phyloP scores from a whole-genome alignment of 306 rosid species.

The Corylus heterophylla region DNA sequence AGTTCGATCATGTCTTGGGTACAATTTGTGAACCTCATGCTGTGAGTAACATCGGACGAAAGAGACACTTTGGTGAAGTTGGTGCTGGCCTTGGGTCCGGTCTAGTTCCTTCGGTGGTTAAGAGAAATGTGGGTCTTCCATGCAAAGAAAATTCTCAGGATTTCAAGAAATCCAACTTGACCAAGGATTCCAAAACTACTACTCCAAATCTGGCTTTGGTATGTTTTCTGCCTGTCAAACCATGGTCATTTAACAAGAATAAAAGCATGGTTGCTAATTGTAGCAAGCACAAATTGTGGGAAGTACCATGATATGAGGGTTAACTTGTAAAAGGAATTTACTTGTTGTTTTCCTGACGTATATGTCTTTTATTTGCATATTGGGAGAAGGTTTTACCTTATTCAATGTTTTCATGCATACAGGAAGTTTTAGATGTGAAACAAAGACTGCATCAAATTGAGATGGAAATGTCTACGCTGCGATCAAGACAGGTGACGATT shows the following conservation, averaged over 20 bases:
- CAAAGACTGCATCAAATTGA: constrained; percentile 27
- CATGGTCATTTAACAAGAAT: no score
- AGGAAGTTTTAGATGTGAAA: constrained; percentile 33
- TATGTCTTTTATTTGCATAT: no score
- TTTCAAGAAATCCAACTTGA: constrained; percentile 19
- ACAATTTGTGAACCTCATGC: constrained; percentile 12
- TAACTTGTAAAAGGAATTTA: no score
- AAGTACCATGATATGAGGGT: no score
- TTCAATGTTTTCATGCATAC: not conserved
- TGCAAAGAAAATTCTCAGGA: constrained; percentile 11
- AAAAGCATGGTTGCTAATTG: no score
- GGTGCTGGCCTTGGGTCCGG: constrained; percentile 4
- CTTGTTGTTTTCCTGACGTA: no score
- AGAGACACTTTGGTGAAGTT: constrained; percentile 33
- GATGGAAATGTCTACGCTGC: constrained; percentile 28
- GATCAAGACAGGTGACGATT: constrained; percentile 16
- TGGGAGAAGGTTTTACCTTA: no score
- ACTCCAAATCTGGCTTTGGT: constrained; percentile 8
- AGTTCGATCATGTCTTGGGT: constrained; percentile 2
- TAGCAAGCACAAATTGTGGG: no score
- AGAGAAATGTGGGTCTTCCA: constrained; percentile 5
- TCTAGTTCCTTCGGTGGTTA: constrained; percentile 13
- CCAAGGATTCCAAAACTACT: constrained; percentile 4
- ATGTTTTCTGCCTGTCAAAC: no score
- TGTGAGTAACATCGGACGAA: constrained; percentile 11